These are phyloP conservation scores for Colletotrichum sp. DNA, from an alignment of 2,329 filamentous ascomycete genomes.

Conservation along the genomic window DNA sequence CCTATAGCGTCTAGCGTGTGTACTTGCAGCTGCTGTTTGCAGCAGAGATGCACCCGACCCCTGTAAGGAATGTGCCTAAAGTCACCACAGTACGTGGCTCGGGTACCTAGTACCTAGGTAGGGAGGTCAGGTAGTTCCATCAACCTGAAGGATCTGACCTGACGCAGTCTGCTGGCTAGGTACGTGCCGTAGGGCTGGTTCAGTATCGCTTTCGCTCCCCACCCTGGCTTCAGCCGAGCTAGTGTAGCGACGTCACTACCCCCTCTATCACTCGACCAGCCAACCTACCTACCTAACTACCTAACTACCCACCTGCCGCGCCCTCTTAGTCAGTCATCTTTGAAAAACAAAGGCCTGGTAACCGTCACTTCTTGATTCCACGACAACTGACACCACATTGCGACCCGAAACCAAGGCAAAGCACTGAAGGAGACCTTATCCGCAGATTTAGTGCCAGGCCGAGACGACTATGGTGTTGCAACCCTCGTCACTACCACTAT, in stretches of 20 bases:
- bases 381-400: not conserved
- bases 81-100: not conserved
- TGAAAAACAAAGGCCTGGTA: not conserved
- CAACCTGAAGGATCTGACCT: not conserved
- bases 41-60: not conserved
- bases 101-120: too few species aligned
- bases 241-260: conserved; percentile 11
- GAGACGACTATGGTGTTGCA: conserved; percentile 14
- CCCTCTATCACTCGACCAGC: not conserved
- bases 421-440: not conserved
- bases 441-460: not conserved
- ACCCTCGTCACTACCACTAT: conserved; percentile 38
- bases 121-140: not conserved
- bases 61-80: not conserved
- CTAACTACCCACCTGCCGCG: not conserved
- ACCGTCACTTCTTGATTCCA: not conserved
- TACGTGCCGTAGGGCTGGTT: not conserved
- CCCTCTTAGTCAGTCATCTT: not conserved
- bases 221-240: not conserved
- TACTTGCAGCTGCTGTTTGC: not conserved
- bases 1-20: not conserved
- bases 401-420: not conserved
- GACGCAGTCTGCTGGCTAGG: not conserved
- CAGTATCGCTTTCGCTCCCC: not conserved
- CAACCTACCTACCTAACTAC: not conserved